Conservation (phyloP, 345 rosid species). For the Lepidium sativum region DNA sequence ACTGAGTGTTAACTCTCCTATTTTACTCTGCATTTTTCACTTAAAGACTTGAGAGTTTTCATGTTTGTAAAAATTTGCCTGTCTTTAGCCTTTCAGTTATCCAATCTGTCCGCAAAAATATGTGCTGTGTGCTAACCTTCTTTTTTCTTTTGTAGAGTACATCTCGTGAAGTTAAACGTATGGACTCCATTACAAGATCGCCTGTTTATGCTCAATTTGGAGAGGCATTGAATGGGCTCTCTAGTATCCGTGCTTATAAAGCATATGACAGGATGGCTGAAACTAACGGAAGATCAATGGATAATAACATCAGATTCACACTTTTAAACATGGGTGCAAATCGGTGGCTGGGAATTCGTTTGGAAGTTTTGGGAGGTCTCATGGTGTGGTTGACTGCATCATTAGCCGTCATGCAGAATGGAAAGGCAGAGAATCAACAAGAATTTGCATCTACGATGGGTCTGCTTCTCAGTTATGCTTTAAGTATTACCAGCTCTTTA, state of each 20-base stretch:
- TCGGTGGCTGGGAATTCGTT: conserved; percentile 97
- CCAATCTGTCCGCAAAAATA: neutral
- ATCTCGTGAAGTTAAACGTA: conserved; percentile 93
- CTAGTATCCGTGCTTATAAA: conserved; percentile 92
- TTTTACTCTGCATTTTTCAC: neutral
- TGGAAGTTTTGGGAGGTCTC: conserved; percentile 88
- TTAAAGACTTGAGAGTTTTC: neutral
- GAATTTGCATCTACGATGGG: conserved; percentile 97
- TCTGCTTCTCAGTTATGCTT: conserved; percentile 93
- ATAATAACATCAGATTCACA: conserved; percentile 81
- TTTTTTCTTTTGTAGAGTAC: conserved; percentile 56
- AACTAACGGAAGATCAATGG: conserved; percentile 88
- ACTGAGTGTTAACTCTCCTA: neutral
- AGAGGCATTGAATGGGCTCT: conserved; percentile 90
- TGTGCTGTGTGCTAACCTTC: neutral
- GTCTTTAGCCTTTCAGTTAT: neutral
- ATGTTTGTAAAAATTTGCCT: neutral
- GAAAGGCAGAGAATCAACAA: conserved; percentile 73
- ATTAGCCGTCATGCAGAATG: conserved; percentile 96
- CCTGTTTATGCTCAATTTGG: conserved; percentile 99
- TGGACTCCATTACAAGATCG: conserved; percentile 91
- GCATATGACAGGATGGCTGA: conserved; percentile 95
- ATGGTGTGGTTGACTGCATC: conserved; percentile 99
- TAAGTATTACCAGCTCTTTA: conserved; percentile 75
- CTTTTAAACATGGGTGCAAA: conserved; percentile 88